These are phyloP conservation scores for Oryza australiensis DNA, from an alignment of 176 grass and related monocot species.

Conservation along the genomic window DNA sequence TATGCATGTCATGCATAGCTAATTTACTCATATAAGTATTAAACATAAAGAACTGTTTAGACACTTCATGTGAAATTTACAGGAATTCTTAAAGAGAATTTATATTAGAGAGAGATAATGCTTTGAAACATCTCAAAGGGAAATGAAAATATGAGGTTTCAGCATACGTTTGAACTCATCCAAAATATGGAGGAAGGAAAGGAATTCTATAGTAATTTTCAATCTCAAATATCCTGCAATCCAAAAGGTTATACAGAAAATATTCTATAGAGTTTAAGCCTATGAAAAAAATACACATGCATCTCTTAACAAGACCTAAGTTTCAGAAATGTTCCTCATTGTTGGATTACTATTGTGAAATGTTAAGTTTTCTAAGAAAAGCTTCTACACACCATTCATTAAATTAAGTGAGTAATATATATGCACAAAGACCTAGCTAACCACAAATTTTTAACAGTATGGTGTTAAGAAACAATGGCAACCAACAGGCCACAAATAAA, in stretches of 20 bases:
- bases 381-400: neutral
- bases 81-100: neutral
- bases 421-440: neutral
- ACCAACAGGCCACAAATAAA: neutral
- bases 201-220: neutral
- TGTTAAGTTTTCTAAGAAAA: neutral
- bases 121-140: neutral
- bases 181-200: neutral
- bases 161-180: neutral
- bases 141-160: neutral
- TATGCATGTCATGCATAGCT: neutral
- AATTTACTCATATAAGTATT: neutral
- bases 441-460: neutral
- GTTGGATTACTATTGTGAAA: neutral
- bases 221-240: neutral
- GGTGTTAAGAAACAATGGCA: neutral
- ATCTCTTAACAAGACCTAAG: too few species aligned
- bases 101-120: neutral
- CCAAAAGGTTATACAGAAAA: neutral
- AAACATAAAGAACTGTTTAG: neutral
- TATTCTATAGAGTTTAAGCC: neutral
- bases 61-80: neutral
- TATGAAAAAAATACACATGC: neutral
- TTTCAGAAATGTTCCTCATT: neutral
- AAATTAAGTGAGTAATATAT: neutral